These are phyloP conservation scores for Setaria viridis DNA, from an alignment of 202 grass and related monocot genomes.

Conservation along the genomic window DNA sequence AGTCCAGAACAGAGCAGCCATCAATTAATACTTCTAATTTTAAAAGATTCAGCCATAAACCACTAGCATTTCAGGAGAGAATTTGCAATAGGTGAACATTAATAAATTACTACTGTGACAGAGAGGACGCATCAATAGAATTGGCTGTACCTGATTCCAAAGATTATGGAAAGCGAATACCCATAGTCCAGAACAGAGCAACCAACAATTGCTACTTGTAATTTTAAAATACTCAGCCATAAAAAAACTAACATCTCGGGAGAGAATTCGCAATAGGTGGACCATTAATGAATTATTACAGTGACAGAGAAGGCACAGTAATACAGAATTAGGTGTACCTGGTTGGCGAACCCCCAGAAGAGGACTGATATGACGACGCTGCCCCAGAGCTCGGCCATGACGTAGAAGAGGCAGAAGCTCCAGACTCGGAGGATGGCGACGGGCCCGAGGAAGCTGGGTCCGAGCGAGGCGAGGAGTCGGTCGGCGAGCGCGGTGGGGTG, in stretches of 20 bases:
- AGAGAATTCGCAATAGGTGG: neutral
- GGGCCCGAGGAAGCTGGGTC: conserved; percentile 83
- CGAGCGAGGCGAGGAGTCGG: conserved; percentile 65
- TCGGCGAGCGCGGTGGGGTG: conserved; percentile 86
- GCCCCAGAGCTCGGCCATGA: conserved; percentile 97
- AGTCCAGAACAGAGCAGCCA: conserved; percentile 1
- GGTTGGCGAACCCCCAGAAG: conserved; percentile 96
- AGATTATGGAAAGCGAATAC: neutral
- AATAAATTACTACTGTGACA: neutral
- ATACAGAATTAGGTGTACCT: conserved; percentile 51
- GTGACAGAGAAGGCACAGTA: too few relatives aligned
- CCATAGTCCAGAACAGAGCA: neutral
- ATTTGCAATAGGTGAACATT: neutral
- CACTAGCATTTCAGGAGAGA: conserved; percentile 7
- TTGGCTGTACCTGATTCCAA: conserved; percentile 71
- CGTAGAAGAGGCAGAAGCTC: conserved; percentile 98
- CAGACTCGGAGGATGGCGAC: conserved; percentile 93
- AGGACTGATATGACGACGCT: conserved; percentile 97
- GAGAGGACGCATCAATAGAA: neutral
- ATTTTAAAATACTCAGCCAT: neutral
- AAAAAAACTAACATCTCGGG: neutral
- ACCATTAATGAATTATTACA: too few relatives aligned
- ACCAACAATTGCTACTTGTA: neutral
- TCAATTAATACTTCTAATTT: neutral
- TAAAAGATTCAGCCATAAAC: neutral